phyloP scores from a whole-genome alignment of 179 eudicot species.

The Beta lomatogona region DNA sequence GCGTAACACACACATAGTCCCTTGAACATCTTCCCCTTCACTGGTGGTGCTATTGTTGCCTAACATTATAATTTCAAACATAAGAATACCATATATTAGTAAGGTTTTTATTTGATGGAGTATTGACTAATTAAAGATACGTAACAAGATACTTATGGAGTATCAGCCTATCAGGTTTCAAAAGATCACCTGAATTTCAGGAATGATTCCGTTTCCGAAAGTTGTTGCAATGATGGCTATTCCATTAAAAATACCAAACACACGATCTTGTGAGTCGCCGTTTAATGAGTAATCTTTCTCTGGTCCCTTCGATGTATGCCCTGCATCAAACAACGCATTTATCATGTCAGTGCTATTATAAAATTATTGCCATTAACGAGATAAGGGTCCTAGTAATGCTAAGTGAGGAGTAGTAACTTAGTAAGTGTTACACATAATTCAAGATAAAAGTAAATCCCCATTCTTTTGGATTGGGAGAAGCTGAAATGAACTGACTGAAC shows the following conservation, averaged over 20 bases:
- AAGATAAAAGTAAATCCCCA: no score
- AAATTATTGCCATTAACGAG: no score
- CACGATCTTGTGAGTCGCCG: slow-evolving; percentile 42
- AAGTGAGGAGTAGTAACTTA: no score
- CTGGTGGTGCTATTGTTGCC: slow-evolving; percentile 88
- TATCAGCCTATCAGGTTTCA: no score
- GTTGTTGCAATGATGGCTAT: slow-evolving; percentile 78
- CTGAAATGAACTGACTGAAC: no score
- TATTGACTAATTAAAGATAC: no score
- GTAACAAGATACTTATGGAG: no score
- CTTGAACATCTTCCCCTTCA: slow-evolving; percentile 85
- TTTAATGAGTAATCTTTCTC: slow-evolving; percentile 52
- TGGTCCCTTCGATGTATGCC: slow-evolving; percentile 51
- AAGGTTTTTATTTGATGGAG: not conserved
- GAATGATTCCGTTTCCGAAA: slow-evolving; percentile 86
- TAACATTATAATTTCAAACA: slow-evolving; percentile 18
- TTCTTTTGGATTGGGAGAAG: no score
- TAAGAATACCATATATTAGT: not conserved
- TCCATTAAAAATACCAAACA: slow-evolving; percentile 68
- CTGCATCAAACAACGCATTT: slow-evolving; percentile 32
- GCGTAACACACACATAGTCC: slow-evolving; percentile 74
- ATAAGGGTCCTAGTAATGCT: no score
- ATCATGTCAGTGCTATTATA: no score
- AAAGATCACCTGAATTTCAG: slow-evolving; percentile 77
- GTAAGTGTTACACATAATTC: no score